phyloP scores from a whole-genome alignment of 352 stramenopile species.

The Aphanomyces astaci region DNA sequence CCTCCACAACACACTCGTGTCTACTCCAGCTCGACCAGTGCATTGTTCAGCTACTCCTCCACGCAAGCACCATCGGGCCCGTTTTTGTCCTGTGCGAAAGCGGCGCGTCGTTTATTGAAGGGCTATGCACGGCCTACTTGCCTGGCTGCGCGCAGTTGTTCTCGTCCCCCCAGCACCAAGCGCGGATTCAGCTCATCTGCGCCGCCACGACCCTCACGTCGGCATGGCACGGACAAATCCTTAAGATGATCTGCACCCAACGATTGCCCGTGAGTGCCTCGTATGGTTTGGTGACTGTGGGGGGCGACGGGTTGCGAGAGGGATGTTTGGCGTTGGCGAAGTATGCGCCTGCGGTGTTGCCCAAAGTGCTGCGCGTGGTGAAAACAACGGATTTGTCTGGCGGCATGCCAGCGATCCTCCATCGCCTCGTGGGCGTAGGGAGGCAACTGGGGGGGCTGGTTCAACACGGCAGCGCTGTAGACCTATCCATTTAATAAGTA shows the following conservation, averaged over 20 bases:
- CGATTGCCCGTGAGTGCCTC: neutral
- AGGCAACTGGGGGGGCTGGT: neutral
- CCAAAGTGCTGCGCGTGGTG: slow-evolving; percentile 4
- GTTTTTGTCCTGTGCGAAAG: slow-evolving; percentile 22
- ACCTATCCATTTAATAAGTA: neutral
- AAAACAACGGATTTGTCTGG: neutral
- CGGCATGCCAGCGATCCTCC: neutral
- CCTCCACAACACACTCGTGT: neutral
- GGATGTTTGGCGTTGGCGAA: neutral
- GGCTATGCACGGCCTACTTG: slow-evolving; percentile 4
- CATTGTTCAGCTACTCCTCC: slow-evolving; percentile 7
- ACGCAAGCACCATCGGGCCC: neutral
- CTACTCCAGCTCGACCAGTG: slow-evolving; percentile 2
- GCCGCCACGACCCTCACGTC: neutral
- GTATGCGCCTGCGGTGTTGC: neutral
- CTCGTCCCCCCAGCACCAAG: neutral
- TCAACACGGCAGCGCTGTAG: neutral
- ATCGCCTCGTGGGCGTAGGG: neutral
- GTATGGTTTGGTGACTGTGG: neutral
- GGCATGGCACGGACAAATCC: slow-evolving; percentile 17
- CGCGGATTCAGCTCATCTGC: slow-evolving; percentile 13
- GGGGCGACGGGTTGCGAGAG: neutral
- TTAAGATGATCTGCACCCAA: slow-evolving; percentile 8
- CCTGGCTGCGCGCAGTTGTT: slow-evolving; percentile 13
- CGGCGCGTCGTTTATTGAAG: slow-evolving; percentile 10